Evolutionary conservation across 257 asterid species (phyloP), one percentile per base, ranked within the genome.

Genomic region (Capsicum chinense): DNA sequence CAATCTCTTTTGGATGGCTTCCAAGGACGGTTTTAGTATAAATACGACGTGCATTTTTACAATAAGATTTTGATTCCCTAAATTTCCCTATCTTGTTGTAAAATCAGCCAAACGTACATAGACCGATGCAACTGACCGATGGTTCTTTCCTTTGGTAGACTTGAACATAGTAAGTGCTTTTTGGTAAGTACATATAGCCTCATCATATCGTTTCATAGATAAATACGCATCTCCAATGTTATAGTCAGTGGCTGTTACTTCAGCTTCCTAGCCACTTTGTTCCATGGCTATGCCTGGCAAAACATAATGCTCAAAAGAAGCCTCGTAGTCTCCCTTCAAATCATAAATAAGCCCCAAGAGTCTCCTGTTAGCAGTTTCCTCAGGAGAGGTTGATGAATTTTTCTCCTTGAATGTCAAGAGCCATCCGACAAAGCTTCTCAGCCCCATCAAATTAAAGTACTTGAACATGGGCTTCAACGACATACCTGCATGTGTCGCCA

Each of bases 391-490:
- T 0, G 92, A 85, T 0, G 90, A 81, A 1, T 86, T 88, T 1
- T 87, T 90, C 73, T 73, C 90, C 64, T 80, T 94, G 99, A 79
- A 92, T 94, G 9, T 91, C 90, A 44, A 94, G 95, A 5, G 99
- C 97, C 92, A 90, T 79, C 9, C 78, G 79, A 73, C 97, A 93
- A 2, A 94, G 89, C 88, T 89, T 94, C 88, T 92, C 97, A 0
- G 99, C 99, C 57, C 93, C 97, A 62, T 92, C 98, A 67, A 93
- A 92, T 62, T 92, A 97, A 90, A 94, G 79, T 6, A 95, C 99
- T 84, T 93, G 98, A 59, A 94, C 92, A 84, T 93, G 98, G 5
- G 99, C 98, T 87, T 96, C 99, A 9, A 98, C 16, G 3, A 96
- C 85, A 39, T 96, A 96, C 90, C 99, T 86, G 73, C 98, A 93